Evolutionary conservation across 2,329 filamentous ascomycete species (phyloP), one percentile per base, ranked within the genome.

Genomic region (Cladorrhinum sp.): DNA sequence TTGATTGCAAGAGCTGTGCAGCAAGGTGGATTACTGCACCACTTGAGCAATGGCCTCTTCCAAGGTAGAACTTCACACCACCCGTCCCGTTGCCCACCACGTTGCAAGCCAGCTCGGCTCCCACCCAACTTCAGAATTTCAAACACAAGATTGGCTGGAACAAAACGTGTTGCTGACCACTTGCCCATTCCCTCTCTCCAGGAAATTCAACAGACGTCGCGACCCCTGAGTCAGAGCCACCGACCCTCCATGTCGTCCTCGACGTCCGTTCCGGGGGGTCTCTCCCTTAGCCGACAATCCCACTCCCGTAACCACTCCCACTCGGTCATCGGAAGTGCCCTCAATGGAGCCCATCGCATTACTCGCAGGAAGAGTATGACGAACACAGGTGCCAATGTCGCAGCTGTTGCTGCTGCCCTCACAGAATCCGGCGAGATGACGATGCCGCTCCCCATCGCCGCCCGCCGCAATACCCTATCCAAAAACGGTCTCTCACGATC

Each of bases 291-390:
- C 67, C 87, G 87, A 67, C 82, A 86, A 72, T 78, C 84, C 66
- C 86, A 90, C 77, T 84, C 86, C 65, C 88, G 92, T 72, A 87
- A 86, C 69, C 91, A 92, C 79, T 91, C 91, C 55, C 89, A 95
- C 75, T 94, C 91, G 61, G 81, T 92, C 68, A 89, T 93, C 59
- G 84, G 89, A 62, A 86, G 86, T 68, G 86, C 89, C 61, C 84
- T 93, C 72, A 94, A 93, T 79, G 79, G 87, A 69, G 88, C 86
- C 74, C 90, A 96, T 76, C 90, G 95, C 69, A 86, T 98, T 68
- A 92, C 91, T 69, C 91, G 94, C 71, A 87, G 95, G 70, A 98
- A 98, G 84, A 97, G 93, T 77, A 92, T 96, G 73, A 92, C 91
- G 63, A 89, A 86, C 66, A 85, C 88, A 52, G 83, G 82, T 53